Base-by-base conservation (phyloP, 306 rosid species). In the Glycine soja region DNA sequence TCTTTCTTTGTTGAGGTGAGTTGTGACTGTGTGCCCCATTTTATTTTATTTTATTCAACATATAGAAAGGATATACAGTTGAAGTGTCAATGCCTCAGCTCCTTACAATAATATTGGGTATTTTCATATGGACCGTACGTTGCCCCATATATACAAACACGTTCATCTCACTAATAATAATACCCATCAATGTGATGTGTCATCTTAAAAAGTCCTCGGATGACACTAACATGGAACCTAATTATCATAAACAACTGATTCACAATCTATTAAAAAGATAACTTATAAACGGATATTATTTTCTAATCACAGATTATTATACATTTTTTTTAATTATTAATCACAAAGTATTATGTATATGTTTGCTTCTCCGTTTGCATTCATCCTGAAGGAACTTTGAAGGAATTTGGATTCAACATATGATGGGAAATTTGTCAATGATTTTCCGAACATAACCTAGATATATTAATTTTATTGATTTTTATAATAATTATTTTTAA, bases 31-130 rank as follows among this genome's bases (percentile, higher is more conserved):
- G 70, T 67, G 74, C 59, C 85, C 53, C 83, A 52, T 62, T 56
- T 18, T 58, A 24, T 24, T 24, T 24, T 24, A 4, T 38, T 4
- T 38, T 38, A 67, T 77, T 66, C 71, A 47, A 71, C 54, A 24
- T 54, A 36, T 32, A 58, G 11, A 53, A 76, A 69, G 56, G 57
- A 16, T 30, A 81, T 68, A 36, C 18, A 77, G 93, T 81, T 89
- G 88, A 84, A 76, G 80, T 82, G 90, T 91, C 92, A 85, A 67
- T 74, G 24, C 84, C 83, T 68, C 76, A 45, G 30, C 30, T 24
- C 30, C 30, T 24, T 24, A 1, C 30, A 45, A 68, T 34, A 68
- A 16, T 9, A 68, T 5, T 11, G 10, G 30, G 15, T 69, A 68
- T 16, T 57, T 46, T 70, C 43, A 70, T 48, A 46, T 13, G 45